Evolutionary conservation across 202 grass and related monocot species (phyloP).

Genomic region (Panicum virgatum): DNA sequence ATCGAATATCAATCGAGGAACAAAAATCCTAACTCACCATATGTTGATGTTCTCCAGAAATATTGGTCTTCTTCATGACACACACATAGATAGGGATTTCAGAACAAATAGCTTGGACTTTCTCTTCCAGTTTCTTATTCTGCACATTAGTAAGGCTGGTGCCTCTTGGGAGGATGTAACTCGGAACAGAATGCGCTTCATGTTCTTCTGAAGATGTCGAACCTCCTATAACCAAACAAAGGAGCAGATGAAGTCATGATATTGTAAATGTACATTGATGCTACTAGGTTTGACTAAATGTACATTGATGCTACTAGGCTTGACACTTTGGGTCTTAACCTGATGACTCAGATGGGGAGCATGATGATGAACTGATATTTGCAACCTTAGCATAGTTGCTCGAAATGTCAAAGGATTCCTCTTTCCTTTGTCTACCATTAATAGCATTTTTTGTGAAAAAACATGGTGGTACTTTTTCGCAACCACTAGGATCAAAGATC

Average conservation of each 20-base stretch:
- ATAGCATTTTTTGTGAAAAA: background rate
- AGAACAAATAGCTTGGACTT: constrained; percentile 7
- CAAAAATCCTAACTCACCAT: constrained; percentile 28
- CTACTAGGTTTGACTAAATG: no score
- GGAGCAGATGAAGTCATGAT: background rate
- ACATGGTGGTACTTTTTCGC: constrained; percentile 32
- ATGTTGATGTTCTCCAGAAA: background rate
- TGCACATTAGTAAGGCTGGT: background rate
- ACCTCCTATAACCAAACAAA: background rate
- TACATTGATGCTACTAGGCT: no score
- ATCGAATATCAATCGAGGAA: background rate
- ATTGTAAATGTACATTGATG: background rate
- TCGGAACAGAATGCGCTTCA: background rate
- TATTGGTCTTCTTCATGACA: background rate
- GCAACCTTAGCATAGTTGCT: background rate
- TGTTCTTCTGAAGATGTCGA: background rate
- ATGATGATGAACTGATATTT: background rate
- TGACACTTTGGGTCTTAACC: background rate
- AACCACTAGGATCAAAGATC: constrained; percentile 40
- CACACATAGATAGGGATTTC: constrained; percentile 28
- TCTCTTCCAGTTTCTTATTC: constrained; percentile 5
- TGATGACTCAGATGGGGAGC: background rate
- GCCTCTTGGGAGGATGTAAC: background rate
- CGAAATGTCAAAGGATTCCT: background rate
- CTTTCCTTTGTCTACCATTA: background rate